These are phyloP conservation scores for Neocucurbitaria cava DNA, from an alignment of 2,329 filamentous ascomycete genomes.

Conservation along the genomic window DNA sequence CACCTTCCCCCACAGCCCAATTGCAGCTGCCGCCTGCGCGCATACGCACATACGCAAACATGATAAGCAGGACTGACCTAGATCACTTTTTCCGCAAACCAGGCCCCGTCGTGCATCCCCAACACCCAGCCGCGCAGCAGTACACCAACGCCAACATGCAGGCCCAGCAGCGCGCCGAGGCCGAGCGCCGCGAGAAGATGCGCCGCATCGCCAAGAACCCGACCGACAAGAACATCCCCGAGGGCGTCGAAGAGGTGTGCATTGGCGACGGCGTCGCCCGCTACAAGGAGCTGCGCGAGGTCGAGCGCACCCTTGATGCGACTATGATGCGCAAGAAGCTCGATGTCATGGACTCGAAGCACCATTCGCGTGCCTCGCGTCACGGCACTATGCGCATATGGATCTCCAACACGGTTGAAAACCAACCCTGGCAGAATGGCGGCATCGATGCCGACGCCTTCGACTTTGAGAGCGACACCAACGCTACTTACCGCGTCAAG, in stretches of 20 bases:
- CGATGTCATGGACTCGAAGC: constrained; percentile 84
- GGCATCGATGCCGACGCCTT: constrained; percentile 75
- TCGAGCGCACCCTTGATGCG: constrained; percentile 88
- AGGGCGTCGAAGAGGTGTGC: constrained; percentile 79
- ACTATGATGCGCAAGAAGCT: constrained; percentile 93
- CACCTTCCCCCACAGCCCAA: constrained; percentile 15
- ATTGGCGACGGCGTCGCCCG: constrained; percentile 82
- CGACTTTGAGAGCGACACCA: constrained; percentile 78
- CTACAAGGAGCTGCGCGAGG: constrained; percentile 83
- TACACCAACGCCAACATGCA: constrained; percentile 49
- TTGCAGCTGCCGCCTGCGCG: constrained; percentile 16
- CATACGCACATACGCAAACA: constrained; percentile 27
- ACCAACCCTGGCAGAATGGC: constrained; percentile 88
- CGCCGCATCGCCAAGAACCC: constrained; percentile 87
- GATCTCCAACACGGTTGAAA: constrained; percentile 93
- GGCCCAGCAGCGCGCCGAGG: constrained; percentile 53
- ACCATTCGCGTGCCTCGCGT: constrained; percentile 76
- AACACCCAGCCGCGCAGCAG: constrained; percentile 59
- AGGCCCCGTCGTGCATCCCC: constrained; percentile 54
- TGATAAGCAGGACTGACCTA: constrained; percentile 59
- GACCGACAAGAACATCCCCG: constrained; percentile 92
- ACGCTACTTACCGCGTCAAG: constrained; percentile 86
- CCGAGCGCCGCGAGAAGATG: constrained; percentile 68
- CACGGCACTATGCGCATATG: constrained; percentile 88
- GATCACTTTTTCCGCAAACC: constrained; percentile 54